Percentiles rank a stretch among this genome's conserved stretches.
phyloP scores from a whole-genome alignment of 768 basidiomycete genomes.

The Hirschioporus abietinus region DNA sequence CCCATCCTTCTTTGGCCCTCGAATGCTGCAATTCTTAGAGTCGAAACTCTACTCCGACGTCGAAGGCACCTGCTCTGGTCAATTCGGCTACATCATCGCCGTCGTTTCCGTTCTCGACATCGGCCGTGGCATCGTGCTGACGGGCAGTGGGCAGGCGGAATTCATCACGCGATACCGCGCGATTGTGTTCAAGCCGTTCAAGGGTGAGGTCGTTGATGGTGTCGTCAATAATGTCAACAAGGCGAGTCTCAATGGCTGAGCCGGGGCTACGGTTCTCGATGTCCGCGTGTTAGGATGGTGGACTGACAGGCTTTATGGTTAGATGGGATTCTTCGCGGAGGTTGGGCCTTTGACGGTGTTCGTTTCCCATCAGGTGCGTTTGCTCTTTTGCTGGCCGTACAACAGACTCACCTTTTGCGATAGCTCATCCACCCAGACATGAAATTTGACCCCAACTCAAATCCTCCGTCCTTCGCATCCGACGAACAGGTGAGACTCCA shows the following conservation, averaged over 20 bases:
- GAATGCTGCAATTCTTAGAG: slow-evolving; percentile 90
- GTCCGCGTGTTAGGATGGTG: background rate
- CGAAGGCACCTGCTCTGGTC: slow-evolving; percentile 94
- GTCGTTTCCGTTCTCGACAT: slow-evolving; percentile 88
- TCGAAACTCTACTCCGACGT: slow-evolving; percentile 93
- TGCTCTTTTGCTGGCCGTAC: background rate
- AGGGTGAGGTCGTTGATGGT: slow-evolving; percentile 96
- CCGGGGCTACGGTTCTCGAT: background rate
- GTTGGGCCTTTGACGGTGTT: slow-evolving; percentile 94
- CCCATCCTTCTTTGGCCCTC: slow-evolving; percentile 96
- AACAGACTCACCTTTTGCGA: background rate
- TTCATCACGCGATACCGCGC: slow-evolving; percentile 93
- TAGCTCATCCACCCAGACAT: slow-evolving; percentile 93
- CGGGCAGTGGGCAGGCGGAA: slow-evolving; percentile 92
- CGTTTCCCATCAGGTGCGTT: slow-evolving; percentile 86
- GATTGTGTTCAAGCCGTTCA: slow-evolving; percentile 99
- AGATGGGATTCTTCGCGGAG: slow-evolving; percentile 99
- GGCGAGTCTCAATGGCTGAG: slow-evolving; percentile 39
- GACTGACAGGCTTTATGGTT: slow-evolving; percentile 1
- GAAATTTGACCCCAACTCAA: slow-evolving; percentile 92
- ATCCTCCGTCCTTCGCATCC: slow-evolving; percentile 93
- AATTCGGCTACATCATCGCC: slow-evolving; percentile 91
- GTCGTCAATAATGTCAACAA: slow-evolving; percentile 94
- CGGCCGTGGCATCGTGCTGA: slow-evolving; percentile 87
- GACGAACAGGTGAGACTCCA: slow-evolving; percentile 64